Evolutionary conservation across 805 yeast genomes (phyloP).

Genomic region (Yarrowia divulgata): DNA sequence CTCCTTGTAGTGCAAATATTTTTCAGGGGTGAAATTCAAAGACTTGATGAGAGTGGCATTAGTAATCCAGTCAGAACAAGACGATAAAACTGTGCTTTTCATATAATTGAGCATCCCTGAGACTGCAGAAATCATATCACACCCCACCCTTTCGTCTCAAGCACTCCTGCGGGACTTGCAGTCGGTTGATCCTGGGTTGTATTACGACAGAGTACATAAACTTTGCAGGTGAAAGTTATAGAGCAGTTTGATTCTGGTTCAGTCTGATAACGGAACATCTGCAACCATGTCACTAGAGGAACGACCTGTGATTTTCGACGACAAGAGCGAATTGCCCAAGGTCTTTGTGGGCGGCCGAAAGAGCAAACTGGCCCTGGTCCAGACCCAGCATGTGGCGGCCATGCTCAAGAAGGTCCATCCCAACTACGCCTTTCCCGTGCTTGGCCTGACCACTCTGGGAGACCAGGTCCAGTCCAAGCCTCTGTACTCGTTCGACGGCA

Average conservation of each 20-base stretch:
- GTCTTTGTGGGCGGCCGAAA: conserved; percentile 82
- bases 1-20: conserved; percentile 3
- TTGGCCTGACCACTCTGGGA: conserved; percentile 86
- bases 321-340: conserved; percentile 41
- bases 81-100: no score
- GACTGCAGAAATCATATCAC: no score
- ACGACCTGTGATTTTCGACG: conserved; percentile 35
- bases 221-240: conserved; percentile 31
- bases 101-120: not conserved
- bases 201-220: not conserved
- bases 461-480: conserved; percentile 88
- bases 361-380: conserved; percentile 85
- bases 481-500: conserved; percentile 93
- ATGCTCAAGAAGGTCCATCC: conserved; percentile 68
- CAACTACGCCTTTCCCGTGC: conserved; percentile 70
- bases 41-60: not conserved
- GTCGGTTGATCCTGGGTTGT: conserved; percentile 5
- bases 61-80: not conserved
- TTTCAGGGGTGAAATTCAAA: conserved; percentile 1
- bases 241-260: conserved; percentile 1
- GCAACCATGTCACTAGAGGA: conserved; percentile 26
- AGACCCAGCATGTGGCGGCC: conserved; percentile 75
- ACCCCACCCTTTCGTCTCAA: not conserved
- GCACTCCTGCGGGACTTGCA: not conserved
- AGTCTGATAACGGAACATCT: conserved; percentile 5